Conservation (phyloP, 495 filamentous ascomycete species). For the Penicillium simplicissimum region DNA sequence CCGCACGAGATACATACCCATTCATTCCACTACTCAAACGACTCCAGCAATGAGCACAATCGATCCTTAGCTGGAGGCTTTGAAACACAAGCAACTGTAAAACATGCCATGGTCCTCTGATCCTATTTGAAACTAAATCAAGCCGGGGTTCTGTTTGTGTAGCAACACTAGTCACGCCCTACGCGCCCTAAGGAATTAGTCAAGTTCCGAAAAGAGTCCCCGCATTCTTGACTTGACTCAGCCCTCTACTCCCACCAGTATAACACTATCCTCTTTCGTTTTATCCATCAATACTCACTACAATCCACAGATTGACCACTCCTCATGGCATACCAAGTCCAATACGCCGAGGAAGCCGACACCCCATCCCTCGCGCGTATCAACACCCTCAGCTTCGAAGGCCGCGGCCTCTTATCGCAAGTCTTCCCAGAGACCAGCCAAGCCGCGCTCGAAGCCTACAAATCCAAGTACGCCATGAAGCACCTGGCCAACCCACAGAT, state of each 20-base stretch:
- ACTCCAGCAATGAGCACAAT: too few species aligned
- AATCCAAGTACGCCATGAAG: conserved; percentile 25
- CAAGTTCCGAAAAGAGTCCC: neutral
- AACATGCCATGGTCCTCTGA: too few species aligned
- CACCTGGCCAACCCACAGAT: conserved; percentile 27
- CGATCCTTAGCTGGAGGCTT: too few species aligned
- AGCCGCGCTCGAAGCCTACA: conserved; percentile 15
- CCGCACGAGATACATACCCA: too few species aligned
- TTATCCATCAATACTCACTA: neutral
- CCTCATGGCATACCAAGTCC: conserved; percentile 19
- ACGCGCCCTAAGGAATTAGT: neutral
- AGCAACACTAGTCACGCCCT: neutral
- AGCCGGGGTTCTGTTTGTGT: neutral
- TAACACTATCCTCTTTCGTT: neutral
- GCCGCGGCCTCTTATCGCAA: conserved; percentile 7
- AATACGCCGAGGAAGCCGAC: conserved; percentile 28
- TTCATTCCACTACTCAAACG: too few species aligned
- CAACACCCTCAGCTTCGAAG: conserved; percentile 26
- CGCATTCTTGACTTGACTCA: neutral
- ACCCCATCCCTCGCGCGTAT: conserved; percentile 21
- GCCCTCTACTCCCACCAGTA: neutral
- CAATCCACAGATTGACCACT: neutral
- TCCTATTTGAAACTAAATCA: neutral
- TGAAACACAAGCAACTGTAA: too few species aligned
- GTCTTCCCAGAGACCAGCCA: conserved; percentile 22